Percentiles rank a stretch among this genome's conserved stretches.
phyloP scores from a whole-genome alignment of 2,329 filamentous ascomycete species.

The Hirsutella rhossiliensis region DNA sequence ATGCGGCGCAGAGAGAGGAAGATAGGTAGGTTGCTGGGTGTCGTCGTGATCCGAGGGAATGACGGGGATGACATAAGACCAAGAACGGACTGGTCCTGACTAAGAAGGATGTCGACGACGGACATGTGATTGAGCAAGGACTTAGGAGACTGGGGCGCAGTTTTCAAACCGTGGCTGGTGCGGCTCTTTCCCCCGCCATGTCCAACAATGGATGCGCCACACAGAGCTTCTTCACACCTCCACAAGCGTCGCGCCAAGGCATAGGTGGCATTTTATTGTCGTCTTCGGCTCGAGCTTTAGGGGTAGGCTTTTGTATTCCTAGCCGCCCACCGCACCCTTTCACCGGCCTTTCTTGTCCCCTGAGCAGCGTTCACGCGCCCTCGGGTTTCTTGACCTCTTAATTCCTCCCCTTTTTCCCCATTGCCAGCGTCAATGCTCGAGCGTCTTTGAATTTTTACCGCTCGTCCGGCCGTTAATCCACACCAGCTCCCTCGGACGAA shows the following conservation, averaged over 20 bases:
- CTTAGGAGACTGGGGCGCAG: background rate
- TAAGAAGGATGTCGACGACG: background rate
- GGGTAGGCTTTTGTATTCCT: conserved; percentile 2
- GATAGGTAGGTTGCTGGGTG: no score
- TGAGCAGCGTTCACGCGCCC: background rate
- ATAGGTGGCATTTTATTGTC: conserved; percentile 4
- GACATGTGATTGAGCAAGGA: conserved; percentile 1
- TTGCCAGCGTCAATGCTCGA: background rate
- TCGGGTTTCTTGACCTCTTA: background rate
- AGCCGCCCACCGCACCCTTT: background rate
- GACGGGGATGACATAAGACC: background rate
- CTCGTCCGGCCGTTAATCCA: conserved; percentile 21
- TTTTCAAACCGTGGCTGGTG: background rate
- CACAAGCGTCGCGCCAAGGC: background rate
- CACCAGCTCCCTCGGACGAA: background rate
- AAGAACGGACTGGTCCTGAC: background rate
- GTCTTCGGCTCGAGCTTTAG: background rate
- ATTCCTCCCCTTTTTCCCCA: background rate
- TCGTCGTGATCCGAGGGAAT: background rate
- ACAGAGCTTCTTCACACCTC: background rate
- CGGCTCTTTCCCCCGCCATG: background rate
- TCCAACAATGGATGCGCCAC: background rate
- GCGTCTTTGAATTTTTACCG: conserved; percentile 18
- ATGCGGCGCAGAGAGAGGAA: background rate
- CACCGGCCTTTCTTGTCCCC: background rate